A percentile compares a stretch with the other conserved stretches of the same genome.
Evolutionary conservation across 1,284 basidiomycete genomes (phyloP).

Genomic region (Singerocomus rubriflavus): DNA sequence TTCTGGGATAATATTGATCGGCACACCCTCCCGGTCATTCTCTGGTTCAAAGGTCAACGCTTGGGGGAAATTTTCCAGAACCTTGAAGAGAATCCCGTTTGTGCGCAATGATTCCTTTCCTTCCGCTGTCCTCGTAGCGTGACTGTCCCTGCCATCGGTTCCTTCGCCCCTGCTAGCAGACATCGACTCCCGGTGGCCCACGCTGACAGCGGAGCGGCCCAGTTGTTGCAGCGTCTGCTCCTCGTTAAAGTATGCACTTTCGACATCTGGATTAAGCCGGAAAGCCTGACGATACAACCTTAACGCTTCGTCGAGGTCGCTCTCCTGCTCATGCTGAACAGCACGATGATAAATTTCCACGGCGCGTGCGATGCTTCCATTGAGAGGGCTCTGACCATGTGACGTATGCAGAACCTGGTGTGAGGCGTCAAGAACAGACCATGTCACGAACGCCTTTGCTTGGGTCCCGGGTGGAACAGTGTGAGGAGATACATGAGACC

Average conservation of each 20-base stretch:
- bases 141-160: slow-evolving; percentile 16
- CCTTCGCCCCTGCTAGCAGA: slow-evolving; percentile 8
- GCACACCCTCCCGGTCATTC: slow-evolving; percentile 56
- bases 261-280: slow-evolving; percentile 67
- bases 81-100: slow-evolving; percentile 43
- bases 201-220: not conserved
- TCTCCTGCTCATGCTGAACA: slow-evolving; percentile 67
- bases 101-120: slow-evolving; percentile 10
- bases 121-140: slow-evolving; percentile 15
- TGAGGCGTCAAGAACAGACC: slow-evolving; percentile 7
- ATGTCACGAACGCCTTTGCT: not conserved
- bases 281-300: slow-evolving; percentile 77
- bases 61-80: slow-evolving; percentile 49
- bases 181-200: slow-evolving; percentile 20
- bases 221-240: slow-evolving; percentile 42
- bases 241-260: slow-evolving; percentile 56
- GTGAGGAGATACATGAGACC: not conserved
- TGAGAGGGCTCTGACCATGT: slow-evolving; percentile 26
- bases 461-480: not conserved
- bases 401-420: slow-evolving; percentile 11
- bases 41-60: slow-evolving; percentile 65
- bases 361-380: slow-evolving; percentile 45
- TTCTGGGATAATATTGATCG: slow-evolving; percentile 63
- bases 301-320: slow-evolving; percentile 73
- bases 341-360: slow-evolving; percentile 68